A percentile compares a stretch with the other conserved stretches of the same genome.
Evolutionary conservation across 75 land plant species (phyloP).

Genomic region (Pseudotsuga menziesii): DNA sequence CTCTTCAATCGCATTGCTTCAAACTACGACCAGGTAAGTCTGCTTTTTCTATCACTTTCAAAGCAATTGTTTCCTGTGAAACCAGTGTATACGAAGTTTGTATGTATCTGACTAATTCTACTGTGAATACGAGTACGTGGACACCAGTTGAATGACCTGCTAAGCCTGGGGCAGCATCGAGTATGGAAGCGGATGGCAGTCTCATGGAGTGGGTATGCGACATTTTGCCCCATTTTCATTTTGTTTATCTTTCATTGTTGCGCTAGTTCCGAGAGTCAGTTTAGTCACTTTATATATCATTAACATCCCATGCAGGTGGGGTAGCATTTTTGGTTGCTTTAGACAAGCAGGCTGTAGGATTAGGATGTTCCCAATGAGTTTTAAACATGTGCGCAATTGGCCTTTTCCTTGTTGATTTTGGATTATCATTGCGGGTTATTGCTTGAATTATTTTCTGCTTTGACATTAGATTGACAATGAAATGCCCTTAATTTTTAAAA

Average conservation of each 20-base stretch:
- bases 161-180: conserved; percentile 90
- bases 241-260: neutral
- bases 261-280: no score
- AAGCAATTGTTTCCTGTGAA: neutral
- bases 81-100: neutral
- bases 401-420: neutral
- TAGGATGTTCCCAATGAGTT: no score
- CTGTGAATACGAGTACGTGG: neutral
- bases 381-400: neutral
- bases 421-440: neutral
- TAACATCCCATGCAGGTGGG: no score
- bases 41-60: neutral
- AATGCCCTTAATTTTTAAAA: no score
- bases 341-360: no score
- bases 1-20: conserved; percentile 85
- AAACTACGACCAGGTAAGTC: conserved; percentile 60
- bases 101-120: neutral
- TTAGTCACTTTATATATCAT: no score
- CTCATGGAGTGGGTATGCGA: conserved; percentile 73
- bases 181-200: conserved; percentile 96
- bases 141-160: conserved; percentile 81
- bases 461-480: neutral
- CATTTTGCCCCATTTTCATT: neutral
- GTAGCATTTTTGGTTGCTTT: no score
- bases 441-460: neutral